Percentiles rank a stretch among this genome's conserved stretches.
These are phyloP conservation scores for Botrytis elliptica DNA, from an alignment of 2,329 filamentous ascomycete species.

Conservation along the genomic window DNA sequence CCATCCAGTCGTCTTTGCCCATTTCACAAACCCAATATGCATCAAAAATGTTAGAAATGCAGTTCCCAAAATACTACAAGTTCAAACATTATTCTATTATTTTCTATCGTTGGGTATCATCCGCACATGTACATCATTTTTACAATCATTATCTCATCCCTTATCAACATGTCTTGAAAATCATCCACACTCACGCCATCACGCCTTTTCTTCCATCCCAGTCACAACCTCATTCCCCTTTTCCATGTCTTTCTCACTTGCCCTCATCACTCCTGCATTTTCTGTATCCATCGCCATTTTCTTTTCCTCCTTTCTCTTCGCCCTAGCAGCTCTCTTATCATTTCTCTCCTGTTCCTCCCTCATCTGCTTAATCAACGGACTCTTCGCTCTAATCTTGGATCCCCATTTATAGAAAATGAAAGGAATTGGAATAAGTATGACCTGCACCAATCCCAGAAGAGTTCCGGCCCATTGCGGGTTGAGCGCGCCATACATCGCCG, in stretches of 20 bases:
- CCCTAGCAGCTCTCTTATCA: slow-evolving; percentile 30
- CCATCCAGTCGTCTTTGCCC: background rate
- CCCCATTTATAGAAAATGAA: slow-evolving; percentile 72
- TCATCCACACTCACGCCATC: background rate
- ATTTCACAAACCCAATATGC: background rate
- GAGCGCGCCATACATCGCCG: slow-evolving; percentile 66
- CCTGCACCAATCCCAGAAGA: slow-evolving; percentile 70
- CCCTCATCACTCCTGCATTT: background rate
- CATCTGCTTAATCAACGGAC: slow-evolving; percentile 44
- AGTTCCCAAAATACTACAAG: background rate
- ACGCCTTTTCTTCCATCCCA: slow-evolving; percentile 13
- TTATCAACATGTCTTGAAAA: background rate
- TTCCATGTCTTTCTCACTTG: slow-evolving; percentile 15
- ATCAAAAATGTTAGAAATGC: background rate
- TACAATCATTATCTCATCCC: background rate
- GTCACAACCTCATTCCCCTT: slow-evolving; percentile 5
- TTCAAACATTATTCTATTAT: background rate
- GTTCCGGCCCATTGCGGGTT: slow-evolving; percentile 79
- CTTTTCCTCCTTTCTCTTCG: slow-evolving; percentile 24
- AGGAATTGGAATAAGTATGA: slow-evolving; percentile 74
- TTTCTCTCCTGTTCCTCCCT: slow-evolving; percentile 38
- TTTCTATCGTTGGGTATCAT: slow-evolving; percentile 6
- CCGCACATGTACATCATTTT: background rate
- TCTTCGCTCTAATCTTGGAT: slow-evolving; percentile 51
- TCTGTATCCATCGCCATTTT: slow-evolving; percentile 22